Conservation (phyloP, 352 stramenopile genomes). For the Aphanomyces cochlioides region DNA sequence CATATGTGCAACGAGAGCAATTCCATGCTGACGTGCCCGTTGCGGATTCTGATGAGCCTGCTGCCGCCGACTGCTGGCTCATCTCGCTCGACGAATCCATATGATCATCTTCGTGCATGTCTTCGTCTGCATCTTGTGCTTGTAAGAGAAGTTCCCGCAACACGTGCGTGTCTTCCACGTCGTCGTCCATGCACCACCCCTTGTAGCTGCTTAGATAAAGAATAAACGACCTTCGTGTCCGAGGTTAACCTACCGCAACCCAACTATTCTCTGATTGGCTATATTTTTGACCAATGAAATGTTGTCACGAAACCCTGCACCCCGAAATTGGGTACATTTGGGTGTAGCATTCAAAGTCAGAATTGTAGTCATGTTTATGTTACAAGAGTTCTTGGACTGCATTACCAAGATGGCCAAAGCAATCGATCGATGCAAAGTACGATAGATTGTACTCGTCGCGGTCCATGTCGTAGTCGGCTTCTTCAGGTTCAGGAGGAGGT, state of each 20-base stretch:
- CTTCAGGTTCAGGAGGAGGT: background rate
- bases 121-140: conserved; percentile 33
- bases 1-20: conserved; percentile 19
- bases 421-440: conserved; percentile 76
- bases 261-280: conserved; percentile 6
- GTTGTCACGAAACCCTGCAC: too few relatives aligned
- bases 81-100: conserved; percentile 31
- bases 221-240: conserved; percentile 7
- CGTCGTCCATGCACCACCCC: conserved; percentile 26
- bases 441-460: conserved; percentile 48
- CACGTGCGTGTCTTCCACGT: conserved; percentile 30
- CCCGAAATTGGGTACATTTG: too few relatives aligned
- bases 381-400: conserved; percentile 30
- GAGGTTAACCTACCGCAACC: background rate
- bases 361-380: background rate
- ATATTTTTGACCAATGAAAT: conserved; percentile 15
- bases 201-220: conserved; percentile 10
- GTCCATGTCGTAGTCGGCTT: conserved; percentile 36
- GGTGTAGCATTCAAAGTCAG: too few relatives aligned
- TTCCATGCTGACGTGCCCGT: conserved; percentile 13
- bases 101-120: conserved; percentile 35
- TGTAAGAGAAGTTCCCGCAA: conserved; percentile 37
- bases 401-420: conserved; percentile 65
- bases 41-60: background rate
- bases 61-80: conserved; percentile 15